These are phyloP conservation scores for Pichia terricola DNA, from an alignment of 1,139 yeast species.

Conservation along the genomic window DNA sequence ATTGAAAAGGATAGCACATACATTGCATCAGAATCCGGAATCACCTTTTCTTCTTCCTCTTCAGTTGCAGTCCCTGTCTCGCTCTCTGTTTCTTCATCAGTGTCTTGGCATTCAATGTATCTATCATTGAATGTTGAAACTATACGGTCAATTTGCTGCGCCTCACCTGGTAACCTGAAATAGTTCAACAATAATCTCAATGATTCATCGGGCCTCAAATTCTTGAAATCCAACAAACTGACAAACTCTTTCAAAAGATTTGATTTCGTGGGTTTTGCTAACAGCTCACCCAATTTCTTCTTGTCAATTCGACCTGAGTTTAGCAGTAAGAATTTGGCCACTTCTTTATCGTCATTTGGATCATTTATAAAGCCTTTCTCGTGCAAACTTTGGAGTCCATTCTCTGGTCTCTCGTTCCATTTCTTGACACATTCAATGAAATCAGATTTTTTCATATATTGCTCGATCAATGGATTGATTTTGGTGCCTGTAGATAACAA, in stretches of 20 bases:
- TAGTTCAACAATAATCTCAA: slow-evolving; percentile 70
- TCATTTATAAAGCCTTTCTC: slow-evolving; percentile 58
- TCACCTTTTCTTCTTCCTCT: slow-evolving; percentile 31
- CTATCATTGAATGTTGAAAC: slow-evolving; percentile 80
- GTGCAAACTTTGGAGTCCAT: slow-evolving; percentile 57
- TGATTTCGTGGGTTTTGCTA: slow-evolving; percentile 67
- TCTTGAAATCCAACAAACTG: slow-evolving; percentile 61
- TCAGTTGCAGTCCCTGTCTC: not conserved
- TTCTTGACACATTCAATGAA: slow-evolving; percentile 65
- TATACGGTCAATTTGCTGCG: slow-evolving; percentile 89
- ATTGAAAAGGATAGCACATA: slow-evolving; percentile 67
- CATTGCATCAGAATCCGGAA: slow-evolving; percentile 66
- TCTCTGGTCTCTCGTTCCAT: slow-evolving; percentile 70
- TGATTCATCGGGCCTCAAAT: slow-evolving; percentile 86
- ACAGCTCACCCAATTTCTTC: slow-evolving; percentile 73
- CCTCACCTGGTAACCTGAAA: slow-evolving; percentile 93
- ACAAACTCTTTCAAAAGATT: slow-evolving; percentile 58
- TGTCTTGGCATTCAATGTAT: slow-evolving; percentile 53
- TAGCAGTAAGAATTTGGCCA: slow-evolving; percentile 68
- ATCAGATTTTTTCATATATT: slow-evolving; percentile 55
- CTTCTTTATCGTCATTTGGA: slow-evolving; percentile 41
- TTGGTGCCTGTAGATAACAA: slow-evolving; percentile 10
- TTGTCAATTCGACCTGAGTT: slow-evolving; percentile 80
- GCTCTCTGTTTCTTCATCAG: slow-evolving; percentile 2
- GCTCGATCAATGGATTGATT: slow-evolving; percentile 27